Percentiles rank a stretch among this genome's conserved stretches.
These are phyloP conservation scores for Talaromyces marneffei DNA, from an alignment of 2,329 filamentous ascomycete genomes.

Conservation along the genomic window DNA sequence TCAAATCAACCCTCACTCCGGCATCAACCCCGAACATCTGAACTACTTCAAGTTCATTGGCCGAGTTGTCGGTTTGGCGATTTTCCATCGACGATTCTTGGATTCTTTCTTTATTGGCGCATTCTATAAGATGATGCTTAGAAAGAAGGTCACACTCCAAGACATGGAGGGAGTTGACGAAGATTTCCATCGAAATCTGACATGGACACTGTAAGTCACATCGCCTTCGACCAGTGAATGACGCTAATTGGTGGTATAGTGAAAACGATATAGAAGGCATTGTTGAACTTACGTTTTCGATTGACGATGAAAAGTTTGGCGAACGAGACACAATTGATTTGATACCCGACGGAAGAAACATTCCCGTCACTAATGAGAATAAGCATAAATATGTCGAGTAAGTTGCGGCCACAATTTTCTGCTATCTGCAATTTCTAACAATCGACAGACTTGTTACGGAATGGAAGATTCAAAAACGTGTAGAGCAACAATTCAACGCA, in stretches of 20 bases:
- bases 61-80: conserved; percentile 89
- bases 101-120: conserved; percentile 99
- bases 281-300: conserved; percentile 91
- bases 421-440: background rate
- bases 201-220: conserved; percentile 73
- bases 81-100: conserved; percentile 95
- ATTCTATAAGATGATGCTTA: conserved; percentile 98
- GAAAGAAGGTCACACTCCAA: conserved; percentile 82
- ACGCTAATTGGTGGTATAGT: conserved; percentile 27
- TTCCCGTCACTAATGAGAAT: conserved; percentile 96
- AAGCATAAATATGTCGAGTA: conserved; percentile 97
- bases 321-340: conserved; percentile 91
- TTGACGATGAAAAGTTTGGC: conserved; percentile 94
- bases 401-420: conserved; percentile 22
- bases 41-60: conserved; percentile 99
- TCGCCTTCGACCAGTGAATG: background rate
- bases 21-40: conserved; percentile 97
- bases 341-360: conserved; percentile 81
- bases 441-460: conserved; percentile 74
- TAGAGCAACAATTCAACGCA: conserved; percentile 95
- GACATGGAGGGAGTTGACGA: conserved; percentile 99
- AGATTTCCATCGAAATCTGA: conserved; percentile 91
- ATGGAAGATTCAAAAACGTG: conserved; percentile 98
- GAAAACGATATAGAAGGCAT: conserved; percentile 97
- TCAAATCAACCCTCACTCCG: conserved; percentile 98